Percentiles rank a stretch among this genome's conserved stretches.
phyloP scores from a whole-genome alignment of 2,329 filamentous ascomycete species.

The Arthrobotrys entomopaga region DNA sequence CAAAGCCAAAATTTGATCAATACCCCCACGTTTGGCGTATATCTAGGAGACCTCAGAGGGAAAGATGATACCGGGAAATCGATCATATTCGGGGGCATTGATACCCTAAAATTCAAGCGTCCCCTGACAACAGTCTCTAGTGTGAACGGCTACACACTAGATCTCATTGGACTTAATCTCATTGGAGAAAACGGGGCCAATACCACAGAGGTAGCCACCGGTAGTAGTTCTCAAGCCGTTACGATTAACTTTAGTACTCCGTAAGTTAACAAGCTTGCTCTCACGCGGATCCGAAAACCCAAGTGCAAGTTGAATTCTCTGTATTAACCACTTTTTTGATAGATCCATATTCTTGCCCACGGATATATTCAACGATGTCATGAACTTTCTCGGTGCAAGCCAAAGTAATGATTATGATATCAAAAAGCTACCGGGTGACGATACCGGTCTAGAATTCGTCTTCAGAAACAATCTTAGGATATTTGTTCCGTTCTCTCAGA shows the following conservation, averaged over 20 bases:
- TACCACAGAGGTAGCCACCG: neutral
- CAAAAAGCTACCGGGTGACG: neutral
- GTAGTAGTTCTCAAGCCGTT: neutral
- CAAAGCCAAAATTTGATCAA: slow-evolving; percentile 16
- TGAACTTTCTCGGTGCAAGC: neutral
- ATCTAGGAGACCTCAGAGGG: slow-evolving; percentile 11
- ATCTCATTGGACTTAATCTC: neutral
- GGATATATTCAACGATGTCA: neutral
- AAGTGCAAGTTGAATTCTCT: too few relatives aligned
- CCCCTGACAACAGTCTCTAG: slow-evolving; percentile 14
- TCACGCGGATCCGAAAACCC: too few relatives aligned
- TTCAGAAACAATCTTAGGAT: neutral
- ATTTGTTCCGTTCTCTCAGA: neutral
- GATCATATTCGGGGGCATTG: slow-evolving; percentile 29
- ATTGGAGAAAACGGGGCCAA: neutral
- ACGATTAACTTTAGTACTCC: too few relatives aligned
- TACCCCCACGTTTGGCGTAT: slow-evolving; percentile 26
- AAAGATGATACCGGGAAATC: slow-evolving; percentile 24
- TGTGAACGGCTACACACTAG: neutral
- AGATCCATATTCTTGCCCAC: neutral
- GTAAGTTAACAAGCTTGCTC: too few relatives aligned
- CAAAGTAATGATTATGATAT: neutral
- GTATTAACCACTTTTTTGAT: neutral
- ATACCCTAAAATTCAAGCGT: slow-evolving; percentile 9
- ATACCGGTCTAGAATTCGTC: neutral